Base-by-base conservation (phyloP, 192 early-diverging fungal species). In the Entomortierella lignicola region DNA sequence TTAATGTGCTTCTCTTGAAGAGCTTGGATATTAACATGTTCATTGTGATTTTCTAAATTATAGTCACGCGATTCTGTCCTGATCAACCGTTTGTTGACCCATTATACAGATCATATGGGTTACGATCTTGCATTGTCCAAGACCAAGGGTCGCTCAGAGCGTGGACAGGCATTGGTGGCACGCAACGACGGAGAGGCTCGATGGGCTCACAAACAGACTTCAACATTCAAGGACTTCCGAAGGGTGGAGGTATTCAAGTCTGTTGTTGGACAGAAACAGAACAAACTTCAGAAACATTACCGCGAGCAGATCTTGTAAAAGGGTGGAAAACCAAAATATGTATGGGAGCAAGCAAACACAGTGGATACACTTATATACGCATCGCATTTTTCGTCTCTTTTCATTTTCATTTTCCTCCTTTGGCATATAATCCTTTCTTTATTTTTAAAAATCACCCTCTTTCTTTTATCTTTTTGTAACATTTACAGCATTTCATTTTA, bases 211-310 rank as follows among this genome's bases (percentile, higher is more conserved):
- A 84, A 86, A 73, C 72, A 82, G 60, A 85, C 79, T 10, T 72
- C 69, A 18, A 87, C 83, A 1, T 89, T 85, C 82, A 91, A 89
- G 77, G 91, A 88, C 55, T 81, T 83, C 64, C 85, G 91, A 55
- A 59, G 63, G 39, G 79, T 80, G 37, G 72, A 92, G 50, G 84
- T 93, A 64, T 93, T 88, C 86, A 70, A 87, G 72, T 88, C 85
- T 25, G 81, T 85, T 39, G 82, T 91, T 34, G 94, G 91, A 26
- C 86, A 91, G 61, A 91, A 92, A 60, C 85, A 88, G 68, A 98
- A 98, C 85, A 92, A 90, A 60, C 82, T 97, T 68, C 94, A 97
- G 84, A 92, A 88, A 69, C 88, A 96, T 80, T 97, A 92, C 87
- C 84, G 96, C 69, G 82, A 83, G 37, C 94, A 96, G 82, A 94